A percentile compares a stretch with the other conserved stretches of the same genome.
Conservation (phyloP, 306 rosid species). For the Betula pendula region DNA sequence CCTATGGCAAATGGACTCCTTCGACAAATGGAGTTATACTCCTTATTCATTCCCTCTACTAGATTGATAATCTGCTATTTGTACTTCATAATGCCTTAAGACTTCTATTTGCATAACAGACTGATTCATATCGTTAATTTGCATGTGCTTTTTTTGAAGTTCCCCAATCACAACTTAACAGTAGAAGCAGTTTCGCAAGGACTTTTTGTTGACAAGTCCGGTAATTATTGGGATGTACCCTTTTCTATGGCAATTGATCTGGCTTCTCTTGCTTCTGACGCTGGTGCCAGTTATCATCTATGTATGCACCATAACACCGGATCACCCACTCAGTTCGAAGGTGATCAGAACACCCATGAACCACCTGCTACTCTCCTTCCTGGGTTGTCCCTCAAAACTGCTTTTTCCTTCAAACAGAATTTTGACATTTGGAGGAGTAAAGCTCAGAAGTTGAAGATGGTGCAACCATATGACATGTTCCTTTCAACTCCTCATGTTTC, state of each 20-base stretch:
- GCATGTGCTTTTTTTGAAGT: conserved; percentile 50
- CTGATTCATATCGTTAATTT: conserved; percentile 15
- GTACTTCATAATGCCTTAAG: no score
- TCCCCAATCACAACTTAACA: conserved; percentile 68
- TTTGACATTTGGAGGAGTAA: conserved; percentile 74
- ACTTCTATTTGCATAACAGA: no score
- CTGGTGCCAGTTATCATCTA: conserved; percentile 65
- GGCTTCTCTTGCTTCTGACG: conserved; percentile 62
- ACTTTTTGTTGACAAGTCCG: conserved; percentile 69
- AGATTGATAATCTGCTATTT: no score
- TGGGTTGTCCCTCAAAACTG: conserved; percentile 71
- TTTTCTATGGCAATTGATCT: conserved; percentile 68
- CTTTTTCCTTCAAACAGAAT: conserved; percentile 60
- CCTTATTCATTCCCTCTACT: no score
- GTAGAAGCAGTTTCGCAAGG: conserved; percentile 84
- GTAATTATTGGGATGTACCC: conserved; percentile 93
- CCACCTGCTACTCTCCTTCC: conserved; percentile 67
- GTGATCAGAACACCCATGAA: conserved; percentile 22
- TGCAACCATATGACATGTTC: conserved; percentile 75
- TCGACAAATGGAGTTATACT: no score
- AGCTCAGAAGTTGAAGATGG: conserved; percentile 58
- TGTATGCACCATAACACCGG: conserved; percentile 63
- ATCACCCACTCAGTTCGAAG: conserved; percentile 50
- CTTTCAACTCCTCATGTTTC: conserved; percentile 74
- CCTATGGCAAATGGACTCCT: no score